A percentile compares a stretch with the other conserved stretches of the same genome.
phyloP scores from a whole-genome alignment of 805 yeast species.

The Metschnikowia anglica region DNA sequence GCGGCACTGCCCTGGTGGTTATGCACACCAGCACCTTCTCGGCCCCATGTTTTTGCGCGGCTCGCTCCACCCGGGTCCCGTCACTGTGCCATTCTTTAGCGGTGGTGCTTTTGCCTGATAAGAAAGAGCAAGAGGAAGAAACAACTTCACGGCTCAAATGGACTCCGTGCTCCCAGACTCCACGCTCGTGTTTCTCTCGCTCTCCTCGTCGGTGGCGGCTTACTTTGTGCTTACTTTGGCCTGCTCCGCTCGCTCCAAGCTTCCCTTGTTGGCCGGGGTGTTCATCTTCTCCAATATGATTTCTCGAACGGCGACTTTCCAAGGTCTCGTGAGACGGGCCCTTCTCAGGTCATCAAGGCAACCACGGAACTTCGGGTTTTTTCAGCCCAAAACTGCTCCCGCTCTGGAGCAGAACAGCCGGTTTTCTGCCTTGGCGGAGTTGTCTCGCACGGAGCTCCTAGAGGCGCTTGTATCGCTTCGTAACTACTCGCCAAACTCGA shows the following conservation, averaged over 20 bases:
- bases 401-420: neutral
- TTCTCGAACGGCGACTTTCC: conserved; percentile 28
- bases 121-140: no score
- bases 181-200: conserved; percentile 8
- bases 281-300: conserved; percentile 36
- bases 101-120: no score
- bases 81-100: no score
- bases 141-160: conserved; percentile 3
- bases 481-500: conserved; percentile 40
- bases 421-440: conserved; percentile 20
- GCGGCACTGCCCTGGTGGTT: no score
- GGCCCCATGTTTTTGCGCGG: no score
- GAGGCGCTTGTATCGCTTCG: conserved; percentile 49
- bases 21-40: no score
- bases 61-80: no score
- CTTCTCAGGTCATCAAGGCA: neutral
- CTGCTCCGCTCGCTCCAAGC: conserved; percentile 21
- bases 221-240: conserved; percentile 24
- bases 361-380: conserved; percentile 6
- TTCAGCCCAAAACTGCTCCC: neutral
- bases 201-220: conserved; percentile 12
- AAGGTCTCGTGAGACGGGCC: conserved; percentile 4
- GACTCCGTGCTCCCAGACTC: conserved; percentile 8
- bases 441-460: conserved; percentile 31
- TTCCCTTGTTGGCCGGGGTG: conserved; percentile 30